Conservation (phyloP, 805 yeast species). For the Saccharomycopsis sp. region DNA sequence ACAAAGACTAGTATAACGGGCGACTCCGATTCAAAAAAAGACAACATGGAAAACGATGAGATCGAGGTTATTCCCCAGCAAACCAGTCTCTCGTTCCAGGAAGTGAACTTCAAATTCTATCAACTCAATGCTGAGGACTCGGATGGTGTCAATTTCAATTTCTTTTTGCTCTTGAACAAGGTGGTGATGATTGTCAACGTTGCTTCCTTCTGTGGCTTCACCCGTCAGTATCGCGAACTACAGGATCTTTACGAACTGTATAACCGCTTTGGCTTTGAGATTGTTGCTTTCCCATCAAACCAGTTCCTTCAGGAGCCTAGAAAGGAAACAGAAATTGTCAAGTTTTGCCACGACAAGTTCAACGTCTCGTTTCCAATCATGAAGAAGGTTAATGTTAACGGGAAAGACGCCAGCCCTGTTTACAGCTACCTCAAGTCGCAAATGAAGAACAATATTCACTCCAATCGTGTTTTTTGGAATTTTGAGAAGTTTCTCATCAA, state of each 20-base stretch:
- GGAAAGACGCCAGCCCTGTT: conserved; percentile 60
- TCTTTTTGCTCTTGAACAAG: conserved; percentile 37
- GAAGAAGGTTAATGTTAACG: conserved; percentile 75
- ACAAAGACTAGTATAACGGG: not conserved
- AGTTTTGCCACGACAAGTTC: conserved; percentile 64
- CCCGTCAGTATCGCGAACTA: conserved; percentile 61
- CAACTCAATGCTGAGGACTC: conserved; percentile 35
- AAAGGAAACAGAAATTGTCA: conserved; percentile 44
- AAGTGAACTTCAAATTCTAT: conserved; percentile 29
- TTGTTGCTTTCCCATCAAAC: conserved; percentile 76
- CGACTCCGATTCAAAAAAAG: not conserved
- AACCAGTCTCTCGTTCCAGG: not conserved
- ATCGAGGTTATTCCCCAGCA: not conserved
- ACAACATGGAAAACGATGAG: not conserved
- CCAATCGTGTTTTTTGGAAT: conserved; percentile 71
- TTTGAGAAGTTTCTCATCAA: conserved; percentile 67
- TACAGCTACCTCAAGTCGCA: conserved; percentile 59
- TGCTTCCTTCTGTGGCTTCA: conserved; percentile 43
- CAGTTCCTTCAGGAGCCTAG: conserved; percentile 47
- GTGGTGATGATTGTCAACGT: conserved; percentile 41
- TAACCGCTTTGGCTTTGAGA: conserved; percentile 47
- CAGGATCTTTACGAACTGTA: conserved; percentile 57
- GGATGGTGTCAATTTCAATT: conserved; percentile 34
- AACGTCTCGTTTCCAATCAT: conserved; percentile 81
- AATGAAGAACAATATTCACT: conserved; percentile 56